Evolutionary conservation across 208 protist genomes (phyloP), one percentile per base, ranked within the genome.

Genomic region (Histomonas meleagridis): DNA sequence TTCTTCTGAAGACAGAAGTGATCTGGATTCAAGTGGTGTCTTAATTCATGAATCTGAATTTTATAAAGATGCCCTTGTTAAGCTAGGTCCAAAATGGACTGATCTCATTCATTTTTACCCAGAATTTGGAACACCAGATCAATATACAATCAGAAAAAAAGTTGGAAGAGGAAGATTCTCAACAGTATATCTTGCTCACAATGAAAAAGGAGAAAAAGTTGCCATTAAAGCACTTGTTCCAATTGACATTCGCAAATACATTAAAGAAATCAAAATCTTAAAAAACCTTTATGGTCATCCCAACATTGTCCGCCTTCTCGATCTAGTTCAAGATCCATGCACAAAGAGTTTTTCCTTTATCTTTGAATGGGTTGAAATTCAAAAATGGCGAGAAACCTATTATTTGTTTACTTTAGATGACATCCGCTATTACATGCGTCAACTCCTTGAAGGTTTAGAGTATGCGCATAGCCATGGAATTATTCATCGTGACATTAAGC

Each of bases 391-490:
- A n/a, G 3, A n/a, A 12, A 65, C n/a, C n/a, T 65, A 65, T 65
- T 3, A 3, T n/a, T 32, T 7, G n/a, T n/a, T 65, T 10, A 65
- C 60, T n/a, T n/a, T 65, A 10, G 18, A 12, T n/a, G 60, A 65
- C 23, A 65, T 65, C n/a, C 7, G 60, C 16, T 65, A 65, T 65
- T 65, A n/a, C n/a, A n/a, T 65, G 23, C 7, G 23, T 3, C 60
- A 32, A 32, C 23, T 65, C 23, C n/a, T 65, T 32, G 60, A 65
- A 65, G 60, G 60, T 65, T n/a, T 65, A 3, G 60, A 65, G 16
- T 65, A 65, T 65, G 60, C 60, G 16, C 60, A 65, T 65, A 65
- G 60, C n/a, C 60, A 65, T 65, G 60, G 60, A 65, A 65, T 65
- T 65, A 65, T 65, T 65, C 60, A 65, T n/a, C 7, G 60, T n/a